These are phyloP conservation scores for Candida endomychidarum DNA, from an alignment of 805 yeast species.

Conservation along the genomic window DNA sequence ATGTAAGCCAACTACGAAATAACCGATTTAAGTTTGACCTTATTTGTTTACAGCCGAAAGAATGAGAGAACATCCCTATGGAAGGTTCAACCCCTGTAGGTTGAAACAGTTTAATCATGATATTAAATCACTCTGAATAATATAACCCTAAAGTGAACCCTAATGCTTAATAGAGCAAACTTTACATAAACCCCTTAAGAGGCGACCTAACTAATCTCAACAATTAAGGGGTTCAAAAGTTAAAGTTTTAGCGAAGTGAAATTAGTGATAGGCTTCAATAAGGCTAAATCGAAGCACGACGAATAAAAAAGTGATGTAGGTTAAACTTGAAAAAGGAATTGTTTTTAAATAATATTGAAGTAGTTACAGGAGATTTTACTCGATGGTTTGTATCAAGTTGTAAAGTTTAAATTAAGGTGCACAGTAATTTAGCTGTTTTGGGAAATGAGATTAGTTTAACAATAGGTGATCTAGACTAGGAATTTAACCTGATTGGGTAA, in stretches of 20 bases:
- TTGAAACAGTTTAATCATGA: too few relatives aligned
- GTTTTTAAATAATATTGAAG: not conserved
- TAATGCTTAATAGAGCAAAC: too few relatives aligned
- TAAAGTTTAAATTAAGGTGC: not conserved
- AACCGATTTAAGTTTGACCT: too few relatives aligned
- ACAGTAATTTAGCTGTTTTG: constrained; percentile 1
- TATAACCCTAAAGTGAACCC: too few relatives aligned
- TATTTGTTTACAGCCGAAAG: too few relatives aligned
- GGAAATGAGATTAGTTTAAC: not conserved
- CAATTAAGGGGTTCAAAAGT: not conserved
- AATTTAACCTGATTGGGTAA: constrained; percentile 1
- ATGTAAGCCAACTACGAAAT: too few relatives aligned
- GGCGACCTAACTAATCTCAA: not conserved
- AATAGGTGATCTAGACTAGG: constrained; percentile 3
- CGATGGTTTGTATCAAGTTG: not conserved
- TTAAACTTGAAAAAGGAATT: not conserved
- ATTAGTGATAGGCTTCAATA: not conserved
- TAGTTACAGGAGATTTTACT: not conserved
- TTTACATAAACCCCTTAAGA: not conserved
- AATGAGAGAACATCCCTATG: too few relatives aligned
- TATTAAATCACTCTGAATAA: too few relatives aligned
- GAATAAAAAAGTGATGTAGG: constrained; percentile 1
- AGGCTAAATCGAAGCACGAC: not conserved
- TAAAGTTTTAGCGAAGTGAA: constrained; percentile 4
- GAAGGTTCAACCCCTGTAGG: too few relatives aligned